These are phyloP conservation scores for Strobilomyces echinocephalus DNA, from an alignment of 768 basidiomycete species.

Conservation along the genomic window DNA sequence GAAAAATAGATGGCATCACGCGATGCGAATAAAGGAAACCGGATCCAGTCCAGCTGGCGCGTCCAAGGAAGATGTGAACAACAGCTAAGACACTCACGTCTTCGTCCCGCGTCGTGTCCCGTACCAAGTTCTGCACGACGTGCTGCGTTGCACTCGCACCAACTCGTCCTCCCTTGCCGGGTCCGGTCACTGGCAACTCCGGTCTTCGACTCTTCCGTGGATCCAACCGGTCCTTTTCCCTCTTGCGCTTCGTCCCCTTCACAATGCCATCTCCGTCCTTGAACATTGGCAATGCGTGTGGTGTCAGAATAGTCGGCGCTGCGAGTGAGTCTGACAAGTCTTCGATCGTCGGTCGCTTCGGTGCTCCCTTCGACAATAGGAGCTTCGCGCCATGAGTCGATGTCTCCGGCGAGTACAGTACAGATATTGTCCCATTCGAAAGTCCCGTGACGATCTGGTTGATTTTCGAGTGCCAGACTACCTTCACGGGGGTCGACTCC, in stretches of 20 bases:
- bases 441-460: slow-evolving; percentile 91
- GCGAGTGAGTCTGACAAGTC: slow-evolving; percentile 85
- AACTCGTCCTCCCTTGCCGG: slow-evolving; percentile 89
- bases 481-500: slow-evolving; percentile 80
- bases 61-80: background rate
- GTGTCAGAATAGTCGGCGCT: slow-evolving; percentile 85
- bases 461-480: slow-evolving; percentile 94
- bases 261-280: slow-evolving; percentile 68
- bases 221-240: slow-evolving; percentile 85
- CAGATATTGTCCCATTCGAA: slow-evolving; percentile 81
- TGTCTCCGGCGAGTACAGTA: slow-evolving; percentile 87
- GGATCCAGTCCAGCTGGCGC: background rate
- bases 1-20: slow-evolving; percentile 9
- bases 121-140: slow-evolving; percentile 90
- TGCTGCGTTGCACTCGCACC: slow-evolving; percentile 97
- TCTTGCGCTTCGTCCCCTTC: slow-evolving; percentile 77
- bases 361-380: slow-evolving; percentile 80
- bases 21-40: slow-evolving; percentile 4
- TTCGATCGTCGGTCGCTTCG: slow-evolving; percentile 75
- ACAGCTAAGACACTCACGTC: slow-evolving; percentile 68
- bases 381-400: slow-evolving; percentile 93
- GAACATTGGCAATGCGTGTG: slow-evolving; percentile 90
- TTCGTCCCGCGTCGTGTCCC: slow-evolving; percentile 86
- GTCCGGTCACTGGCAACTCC: slow-evolving; percentile 88
- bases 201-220: slow-evolving; percentile 90